Evolutionary conservation across 225 moss, liverwort and hornwort species (phyloP).

Genomic region (Climacium dendroides): DNA sequence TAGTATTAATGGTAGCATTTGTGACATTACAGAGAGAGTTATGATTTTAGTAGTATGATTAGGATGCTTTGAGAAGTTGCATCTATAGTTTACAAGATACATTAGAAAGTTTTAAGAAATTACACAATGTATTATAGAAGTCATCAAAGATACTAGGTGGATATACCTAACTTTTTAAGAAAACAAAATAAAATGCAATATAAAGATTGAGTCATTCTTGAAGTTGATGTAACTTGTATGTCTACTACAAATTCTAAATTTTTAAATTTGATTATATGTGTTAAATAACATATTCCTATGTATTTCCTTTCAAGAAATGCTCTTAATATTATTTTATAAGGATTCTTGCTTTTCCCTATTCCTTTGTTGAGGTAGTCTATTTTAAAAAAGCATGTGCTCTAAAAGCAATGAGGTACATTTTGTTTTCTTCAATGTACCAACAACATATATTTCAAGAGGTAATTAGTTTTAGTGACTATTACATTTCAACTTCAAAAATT

Average conservation of each 20-base stretch:
- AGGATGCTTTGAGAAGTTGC: neutral
- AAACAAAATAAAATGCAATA: neutral
- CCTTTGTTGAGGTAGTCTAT: no score
- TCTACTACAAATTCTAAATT: rapidly evolving
- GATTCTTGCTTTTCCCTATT: no score
- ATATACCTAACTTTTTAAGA: neutral
- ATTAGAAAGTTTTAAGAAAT: neutral
- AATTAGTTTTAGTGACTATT: no score
- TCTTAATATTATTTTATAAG: neutral
- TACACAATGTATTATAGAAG: neutral
- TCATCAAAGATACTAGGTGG: neutral
- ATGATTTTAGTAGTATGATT: no score
- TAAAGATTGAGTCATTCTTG: rapidly evolving
- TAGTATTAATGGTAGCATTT: no score
- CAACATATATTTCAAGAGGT: no score
- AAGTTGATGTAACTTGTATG: rapidly evolving
- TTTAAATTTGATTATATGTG: neutral
- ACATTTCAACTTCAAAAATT: no score
- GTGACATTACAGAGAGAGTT: no score
- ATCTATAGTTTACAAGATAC: neutral
- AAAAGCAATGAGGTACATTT: no score
- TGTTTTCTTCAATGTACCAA: no score
- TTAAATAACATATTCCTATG: rapidly evolving
- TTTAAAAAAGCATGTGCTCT: no score
- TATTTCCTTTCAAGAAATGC: no score